Evolutionary conservation across 768 basidiomycete species (phyloP).

Genomic region (Pluteus cervinus): DNA sequence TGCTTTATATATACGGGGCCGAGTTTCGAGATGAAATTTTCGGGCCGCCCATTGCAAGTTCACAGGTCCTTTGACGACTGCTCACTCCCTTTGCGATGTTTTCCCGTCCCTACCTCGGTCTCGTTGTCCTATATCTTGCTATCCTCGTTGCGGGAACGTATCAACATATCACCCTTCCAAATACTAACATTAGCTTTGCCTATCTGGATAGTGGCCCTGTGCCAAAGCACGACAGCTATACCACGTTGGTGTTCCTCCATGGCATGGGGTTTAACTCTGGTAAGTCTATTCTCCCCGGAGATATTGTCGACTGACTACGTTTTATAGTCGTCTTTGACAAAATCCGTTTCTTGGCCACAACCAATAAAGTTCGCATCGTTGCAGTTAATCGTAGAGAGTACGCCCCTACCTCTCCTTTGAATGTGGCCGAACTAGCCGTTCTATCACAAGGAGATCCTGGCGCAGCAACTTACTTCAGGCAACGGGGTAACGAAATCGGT

Average conservation of each 20-base stretch:
- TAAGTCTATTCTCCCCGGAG: constrained; percentile 15
- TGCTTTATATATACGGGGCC: too few species aligned
- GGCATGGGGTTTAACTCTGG: constrained; percentile 27
- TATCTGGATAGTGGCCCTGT: constrained; percentile 30
- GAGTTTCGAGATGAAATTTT: too few species aligned
- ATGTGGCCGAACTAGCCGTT: neutral
- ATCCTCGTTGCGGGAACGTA: too few species aligned
- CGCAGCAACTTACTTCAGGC: neutral
- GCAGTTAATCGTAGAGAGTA: constrained; percentile 8
- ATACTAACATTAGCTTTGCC: too few species aligned
- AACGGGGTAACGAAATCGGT: constrained; percentile 9
- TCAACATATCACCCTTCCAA: too few species aligned
- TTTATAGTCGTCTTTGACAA: constrained; percentile 12
- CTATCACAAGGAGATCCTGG: neutral
- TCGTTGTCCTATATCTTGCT: too few species aligned
- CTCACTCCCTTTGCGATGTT: too few species aligned
- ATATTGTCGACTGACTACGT: constrained; percentile 6
- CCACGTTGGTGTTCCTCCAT: constrained; percentile 27
- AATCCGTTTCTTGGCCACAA: constrained; percentile 15
- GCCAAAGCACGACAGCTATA: constrained; percentile 22
- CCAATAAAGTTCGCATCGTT: constrained; percentile 4
- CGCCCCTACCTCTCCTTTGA: neutral
- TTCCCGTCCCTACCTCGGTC: too few species aligned
- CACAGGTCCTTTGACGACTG: too few species aligned
- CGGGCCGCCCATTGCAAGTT: too few species aligned